Percentiles rank a stretch among this genome's conserved stretches.
These are phyloP conservation scores for Candolleomyces efflorescens DNA, from an alignment of 768 basidiomycete species.

Conservation along the genomic window DNA sequence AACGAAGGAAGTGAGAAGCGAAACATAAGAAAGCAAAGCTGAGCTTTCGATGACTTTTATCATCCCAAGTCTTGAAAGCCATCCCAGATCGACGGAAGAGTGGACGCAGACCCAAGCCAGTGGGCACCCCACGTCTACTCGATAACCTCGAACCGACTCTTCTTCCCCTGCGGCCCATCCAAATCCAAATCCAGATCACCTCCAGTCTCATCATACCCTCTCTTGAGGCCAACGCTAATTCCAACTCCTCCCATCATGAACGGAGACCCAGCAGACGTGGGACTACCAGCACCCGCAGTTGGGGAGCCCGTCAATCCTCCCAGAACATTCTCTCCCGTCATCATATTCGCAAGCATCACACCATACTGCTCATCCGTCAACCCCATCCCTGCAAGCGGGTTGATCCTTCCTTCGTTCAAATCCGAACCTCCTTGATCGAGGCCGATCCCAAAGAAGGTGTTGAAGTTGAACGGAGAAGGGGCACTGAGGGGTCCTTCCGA, in stretches of 20 bases:
- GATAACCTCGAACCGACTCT: constrained; percentile 57
- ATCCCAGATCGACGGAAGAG: no score
- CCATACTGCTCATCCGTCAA: constrained; percentile 87
- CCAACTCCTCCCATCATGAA: constrained; percentile 16
- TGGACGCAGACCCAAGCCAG: no score
- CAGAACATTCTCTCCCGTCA: constrained; percentile 54
- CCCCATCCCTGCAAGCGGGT: constrained; percentile 85
- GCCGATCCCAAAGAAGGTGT: not conserved
- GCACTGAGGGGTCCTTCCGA: constrained; percentile 3
- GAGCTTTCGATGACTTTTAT: no score
- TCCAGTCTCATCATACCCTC: constrained; percentile 8
- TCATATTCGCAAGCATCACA: constrained; percentile 68
- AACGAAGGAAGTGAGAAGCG: no score
- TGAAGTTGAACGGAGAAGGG: constrained; percentile 19
- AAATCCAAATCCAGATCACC: constrained; percentile 5
- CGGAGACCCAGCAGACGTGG: constrained; percentile 19
- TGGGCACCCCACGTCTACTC: constrained; percentile 34
- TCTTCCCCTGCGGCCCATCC: constrained; percentile 35
- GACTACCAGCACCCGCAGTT: not conserved
- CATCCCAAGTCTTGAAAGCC: no score
- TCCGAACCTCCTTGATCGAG: not conserved
- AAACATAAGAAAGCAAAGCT: no score
- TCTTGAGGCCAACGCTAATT: constrained; percentile 23
- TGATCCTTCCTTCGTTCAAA: constrained; percentile 52
- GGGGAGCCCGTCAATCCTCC: constrained; percentile 5